Conservation (phyloP, 2,329 filamentous ascomycete species). For the Chaetomiaceae sp. region DNA sequence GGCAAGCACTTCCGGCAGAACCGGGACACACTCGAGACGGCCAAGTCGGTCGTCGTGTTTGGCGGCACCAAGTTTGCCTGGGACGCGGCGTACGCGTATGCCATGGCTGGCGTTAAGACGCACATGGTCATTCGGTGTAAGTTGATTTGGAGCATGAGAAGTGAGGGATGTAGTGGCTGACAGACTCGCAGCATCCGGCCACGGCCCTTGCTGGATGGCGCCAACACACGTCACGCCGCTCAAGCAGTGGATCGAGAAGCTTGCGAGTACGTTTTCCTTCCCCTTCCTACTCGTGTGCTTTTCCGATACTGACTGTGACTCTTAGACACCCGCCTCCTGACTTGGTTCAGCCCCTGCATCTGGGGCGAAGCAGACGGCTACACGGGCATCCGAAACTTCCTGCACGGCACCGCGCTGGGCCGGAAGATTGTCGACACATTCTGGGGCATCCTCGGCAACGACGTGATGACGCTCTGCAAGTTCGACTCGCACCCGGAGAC, state of each 20-base stretch:
- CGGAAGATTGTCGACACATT: constrained; percentile 53
- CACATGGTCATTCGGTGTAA: constrained; percentile 56
- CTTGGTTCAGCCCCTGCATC: constrained; percentile 70
- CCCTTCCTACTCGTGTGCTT: no score
- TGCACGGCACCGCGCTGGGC: constrained; percentile 55
- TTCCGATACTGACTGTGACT: background rate
- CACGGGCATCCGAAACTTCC: constrained; percentile 46
- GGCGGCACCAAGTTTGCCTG: constrained; percentile 62
- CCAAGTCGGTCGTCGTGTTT: constrained; percentile 49
- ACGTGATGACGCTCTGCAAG: constrained; percentile 49
- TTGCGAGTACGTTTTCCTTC: constrained; percentile 37
- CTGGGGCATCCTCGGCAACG: constrained; percentile 53
- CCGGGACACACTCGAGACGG: constrained; percentile 37
- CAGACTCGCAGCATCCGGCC: constrained; percentile 36
- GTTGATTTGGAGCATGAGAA: constrained; percentile 1
- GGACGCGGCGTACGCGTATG: constrained; percentile 61
- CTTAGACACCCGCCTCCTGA: constrained; percentile 57
- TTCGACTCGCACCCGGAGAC: constrained; percentile 51
- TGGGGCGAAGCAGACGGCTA: constrained; percentile 64
- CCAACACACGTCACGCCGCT: constrained; percentile 61
- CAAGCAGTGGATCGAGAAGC: constrained; percentile 63
- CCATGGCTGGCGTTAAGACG: constrained; percentile 49
- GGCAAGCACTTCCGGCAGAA: constrained; percentile 43
- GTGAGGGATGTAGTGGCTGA: background rate
- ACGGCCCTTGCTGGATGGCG: constrained; percentile 56